These are phyloP conservation scores for Holtermannia corniformis DNA, from an alignment of 768 basidiomycete species.

Conservation along the genomic window DNA sequence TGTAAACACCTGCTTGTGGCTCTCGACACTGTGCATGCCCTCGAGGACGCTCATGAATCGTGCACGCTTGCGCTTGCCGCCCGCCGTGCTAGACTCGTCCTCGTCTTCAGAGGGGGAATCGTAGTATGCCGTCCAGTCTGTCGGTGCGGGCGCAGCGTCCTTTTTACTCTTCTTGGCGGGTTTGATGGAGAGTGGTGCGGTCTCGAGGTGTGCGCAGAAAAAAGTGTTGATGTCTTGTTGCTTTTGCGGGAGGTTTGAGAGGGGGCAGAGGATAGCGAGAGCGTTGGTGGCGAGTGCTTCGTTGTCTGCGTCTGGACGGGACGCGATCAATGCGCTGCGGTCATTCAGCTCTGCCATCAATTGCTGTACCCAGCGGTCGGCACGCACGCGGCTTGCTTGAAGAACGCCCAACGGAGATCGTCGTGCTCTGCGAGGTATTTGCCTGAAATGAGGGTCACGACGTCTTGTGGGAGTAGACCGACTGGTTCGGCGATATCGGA, in stretches of 20 bases:
- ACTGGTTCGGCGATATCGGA: constrained; percentile 27
- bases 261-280: constrained; percentile 27
- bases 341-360: not conserved
- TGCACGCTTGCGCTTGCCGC: not conserved
- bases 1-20: constrained; percentile 13
- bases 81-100: constrained; percentile 4
- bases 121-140: constrained; percentile 39
- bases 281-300: constrained; percentile 11
- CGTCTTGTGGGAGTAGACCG: constrained; percentile 28
- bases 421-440: constrained; percentile 39
- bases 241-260: constrained; percentile 33
- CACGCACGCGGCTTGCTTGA: constrained; percentile 36
- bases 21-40: constrained; percentile 11
- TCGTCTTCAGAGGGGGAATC: constrained; percentile 25
- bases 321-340: constrained; percentile 4
- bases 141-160: constrained; percentile 12
- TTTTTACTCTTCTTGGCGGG: constrained; percentile 14
- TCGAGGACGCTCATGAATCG: not conserved
- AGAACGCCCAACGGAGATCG: constrained; percentile 39
- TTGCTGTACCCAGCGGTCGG: not conserved
- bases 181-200: constrained; percentile 13
- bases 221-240: constrained; percentile 38
- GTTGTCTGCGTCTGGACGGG: not conserved
- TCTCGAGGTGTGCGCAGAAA: constrained; percentile 25
- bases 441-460: constrained; percentile 25